Percentiles rank a stretch among this genome's conserved stretches.
Conservation (phyloP, 2,329 filamentous ascomycete genomes). For the Lecanicillium sp. region DNA sequence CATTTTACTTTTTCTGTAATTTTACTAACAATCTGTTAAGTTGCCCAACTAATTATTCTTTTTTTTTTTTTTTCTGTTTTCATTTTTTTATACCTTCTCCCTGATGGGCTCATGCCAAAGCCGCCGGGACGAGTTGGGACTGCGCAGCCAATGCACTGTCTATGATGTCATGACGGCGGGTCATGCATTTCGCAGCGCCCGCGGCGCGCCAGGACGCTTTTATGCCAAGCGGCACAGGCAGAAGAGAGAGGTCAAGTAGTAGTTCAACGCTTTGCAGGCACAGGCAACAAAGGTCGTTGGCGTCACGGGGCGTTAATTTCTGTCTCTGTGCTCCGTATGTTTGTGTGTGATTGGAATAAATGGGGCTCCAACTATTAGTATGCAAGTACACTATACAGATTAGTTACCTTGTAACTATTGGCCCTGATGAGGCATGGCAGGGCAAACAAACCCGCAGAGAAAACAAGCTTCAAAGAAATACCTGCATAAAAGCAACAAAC, state of each 20-base stretch:
- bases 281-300: background rate
- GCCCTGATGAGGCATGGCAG: too few relatives aligned
- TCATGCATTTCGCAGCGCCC: constrained; percentile 2
- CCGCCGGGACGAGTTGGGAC: background rate
- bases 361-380: too few relatives aligned
- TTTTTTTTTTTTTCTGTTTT: too few relatives aligned
- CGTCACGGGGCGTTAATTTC: background rate
- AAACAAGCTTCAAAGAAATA: too few relatives aligned
- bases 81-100: too few relatives aligned
- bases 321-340: background rate
- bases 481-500: too few relatives aligned
- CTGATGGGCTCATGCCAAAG: background rate
- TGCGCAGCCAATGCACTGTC: background rate
- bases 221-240: background rate
- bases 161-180: constrained; percentile 10
- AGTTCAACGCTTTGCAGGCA: background rate
- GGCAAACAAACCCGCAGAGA: too few relatives aligned
- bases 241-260: too few relatives aligned
- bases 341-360: background rate
- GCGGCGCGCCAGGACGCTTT: background rate
- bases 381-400: too few relatives aligned
- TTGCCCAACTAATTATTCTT: too few relatives aligned
- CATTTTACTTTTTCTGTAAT: background rate
- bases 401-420: too few relatives aligned
- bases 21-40: too few relatives aligned